A percentile compares a stretch with the other conserved stretches of the same genome.
These are phyloP conservation scores for thale cress (Arabidopsis thaliana) DNA, from an alignment of 345 rosid species.

Conservation along the genomic window TAIR10.1 NC_003074.8:19746501-19747000, in stretches of 20 bases:
- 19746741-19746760: conserved; percentile 40
- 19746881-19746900: conserved; percentile 31
- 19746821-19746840: not conserved
- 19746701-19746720: conserved; percentile 24
- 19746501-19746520: conserved; percentile 86
- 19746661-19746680: conserved; percentile 17
- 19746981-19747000: conserved; percentile 2
- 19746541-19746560: conserved; percentile 48
- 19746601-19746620: conserved; percentile 42
- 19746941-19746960: conserved; percentile 3
- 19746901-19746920: conserved; percentile 36
- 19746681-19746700: conserved; percentile 9
- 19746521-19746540: conserved; percentile 69
- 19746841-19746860: conserved; percentile 37
- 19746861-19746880: conserved; percentile 37
- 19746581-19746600: conserved; percentile 35
- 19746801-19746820: conserved; percentile 16
- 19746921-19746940: conserved; percentile 36
- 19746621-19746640: not conserved
- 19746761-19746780: conserved; percentile 28
- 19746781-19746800: conserved; percentile 42
- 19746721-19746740: conserved; percentile 43
- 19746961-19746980: not conserved
- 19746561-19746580: conserved; percentile 5
- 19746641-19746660: not conserved